These are phyloP conservation scores for Sclerotinia nivalis DNA, from an alignment of 2,329 filamentous ascomycete species.

Conservation along the genomic window DNA sequence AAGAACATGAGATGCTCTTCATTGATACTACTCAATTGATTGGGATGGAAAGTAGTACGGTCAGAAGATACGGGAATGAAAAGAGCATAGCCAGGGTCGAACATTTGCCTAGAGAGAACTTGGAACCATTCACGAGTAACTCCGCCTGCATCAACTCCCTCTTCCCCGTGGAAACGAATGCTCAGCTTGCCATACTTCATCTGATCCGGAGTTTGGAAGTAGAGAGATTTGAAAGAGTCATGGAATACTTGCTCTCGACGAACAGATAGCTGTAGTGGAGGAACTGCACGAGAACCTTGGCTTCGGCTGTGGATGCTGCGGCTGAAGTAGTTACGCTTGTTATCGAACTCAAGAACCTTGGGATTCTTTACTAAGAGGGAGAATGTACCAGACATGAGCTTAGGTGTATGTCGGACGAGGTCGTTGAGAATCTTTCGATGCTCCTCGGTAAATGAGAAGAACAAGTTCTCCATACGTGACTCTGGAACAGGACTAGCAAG, in stretches of 20 bases:
- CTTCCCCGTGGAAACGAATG: constrained; percentile 95
- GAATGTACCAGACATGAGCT: constrained; percentile 98
- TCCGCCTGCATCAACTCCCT: constrained; percentile 95
- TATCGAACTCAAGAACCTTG: constrained; percentile 98
- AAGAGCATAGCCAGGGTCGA: constrained; percentile 94
- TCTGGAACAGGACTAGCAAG: constrained; percentile 77
- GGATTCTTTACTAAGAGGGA: constrained; percentile 96
- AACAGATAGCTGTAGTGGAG: constrained; percentile 79
- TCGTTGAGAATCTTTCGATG: constrained; percentile 98
- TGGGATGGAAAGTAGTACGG: constrained; percentile 97
- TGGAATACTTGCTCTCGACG: constrained; percentile 95
- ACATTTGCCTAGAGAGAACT: constrained; percentile 95
- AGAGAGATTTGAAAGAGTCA: constrained; percentile 96
- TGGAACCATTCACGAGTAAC: constrained; percentile 99
- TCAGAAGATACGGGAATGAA: constrained; percentile 97
- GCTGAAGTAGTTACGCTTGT: constrained; percentile 99
- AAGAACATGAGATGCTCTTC: constrained; percentile 96
- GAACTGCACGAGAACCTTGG: constrained; percentile 67
- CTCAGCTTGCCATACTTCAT: constrained; percentile 99
- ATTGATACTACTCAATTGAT: constrained; percentile 90
- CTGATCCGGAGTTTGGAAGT: constrained; percentile 94
- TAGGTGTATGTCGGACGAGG: constrained; percentile 93
- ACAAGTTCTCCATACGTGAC: constrained; percentile 80
- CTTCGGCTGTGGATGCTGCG: constrained; percentile 81
- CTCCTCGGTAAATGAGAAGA: constrained; percentile 97